Conservation (phyloP, 208 protist species). For the Leishmania amazonensis region DNA sequence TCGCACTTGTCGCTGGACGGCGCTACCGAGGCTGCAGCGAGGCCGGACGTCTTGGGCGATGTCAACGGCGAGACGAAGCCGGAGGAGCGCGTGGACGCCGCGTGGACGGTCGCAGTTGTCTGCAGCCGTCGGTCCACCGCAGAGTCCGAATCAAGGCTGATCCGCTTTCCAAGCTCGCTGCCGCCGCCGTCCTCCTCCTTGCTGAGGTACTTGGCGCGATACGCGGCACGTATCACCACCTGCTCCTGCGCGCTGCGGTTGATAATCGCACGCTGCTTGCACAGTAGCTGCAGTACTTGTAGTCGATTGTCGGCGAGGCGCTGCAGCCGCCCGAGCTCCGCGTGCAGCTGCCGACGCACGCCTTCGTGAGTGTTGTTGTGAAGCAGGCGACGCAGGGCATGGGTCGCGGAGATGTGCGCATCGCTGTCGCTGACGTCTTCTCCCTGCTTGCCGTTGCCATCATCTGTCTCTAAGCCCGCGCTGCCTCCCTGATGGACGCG, state of each 20-base stretch:
- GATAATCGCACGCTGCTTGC: constrained; percentile 58
- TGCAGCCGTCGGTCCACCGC: neutral
- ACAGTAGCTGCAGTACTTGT: constrained; percentile 50
- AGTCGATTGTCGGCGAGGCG: constrained; percentile 50
- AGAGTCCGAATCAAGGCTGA: neutral
- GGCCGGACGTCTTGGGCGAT: constrained; percentile 20
- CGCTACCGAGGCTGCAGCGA: neutral
- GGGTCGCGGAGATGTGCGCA: neutral
- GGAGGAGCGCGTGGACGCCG: constrained; percentile 11
- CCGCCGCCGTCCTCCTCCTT: neutral
- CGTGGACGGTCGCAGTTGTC: neutral
- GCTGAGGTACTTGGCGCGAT: constrained; percentile 36
- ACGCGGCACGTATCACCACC: constrained; percentile 36
- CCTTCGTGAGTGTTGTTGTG: constrained; percentile 48
- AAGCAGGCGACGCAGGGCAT: constrained; percentile 23
- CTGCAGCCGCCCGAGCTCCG: constrained; percentile 51
- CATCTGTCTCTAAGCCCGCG: neutral
- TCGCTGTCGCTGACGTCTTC: neutral
- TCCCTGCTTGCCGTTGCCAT: neutral
- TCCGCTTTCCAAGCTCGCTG: neutral
- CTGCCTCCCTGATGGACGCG: neutral
- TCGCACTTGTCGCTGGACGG: neutral
- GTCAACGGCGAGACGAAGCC: constrained; percentile 21
- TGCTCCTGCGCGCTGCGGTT: constrained; percentile 47
- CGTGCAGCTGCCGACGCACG: constrained; percentile 43